phyloP scores from a whole-genome alignment of 2,329 filamentous ascomycete species.

The Xylariaceae sp. region DNA sequence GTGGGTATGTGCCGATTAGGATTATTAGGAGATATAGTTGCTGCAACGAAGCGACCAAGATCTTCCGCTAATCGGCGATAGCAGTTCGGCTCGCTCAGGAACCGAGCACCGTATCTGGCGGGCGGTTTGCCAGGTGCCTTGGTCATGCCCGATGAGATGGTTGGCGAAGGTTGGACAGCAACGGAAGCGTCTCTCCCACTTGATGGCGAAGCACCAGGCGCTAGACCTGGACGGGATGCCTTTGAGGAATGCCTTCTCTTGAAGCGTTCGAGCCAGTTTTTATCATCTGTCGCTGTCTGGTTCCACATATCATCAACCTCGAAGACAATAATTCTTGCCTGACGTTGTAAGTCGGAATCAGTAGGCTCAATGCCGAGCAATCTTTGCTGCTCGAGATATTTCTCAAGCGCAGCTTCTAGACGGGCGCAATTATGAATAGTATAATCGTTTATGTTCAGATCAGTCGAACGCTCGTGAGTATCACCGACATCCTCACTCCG shows the following conservation, averaged over 20 bases:
- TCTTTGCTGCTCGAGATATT: conserved; percentile 44
- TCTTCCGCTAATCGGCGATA: conserved; percentile 51
- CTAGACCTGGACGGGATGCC: conserved; percentile 22
- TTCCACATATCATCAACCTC: conserved; percentile 59
- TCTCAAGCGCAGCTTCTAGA: conserved; percentile 50
- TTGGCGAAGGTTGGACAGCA: conserved; percentile 1
- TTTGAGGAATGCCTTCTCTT: conserved; percentile 39
- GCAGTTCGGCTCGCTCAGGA: conserved; percentile 56
- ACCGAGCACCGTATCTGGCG: conserved; percentile 29
- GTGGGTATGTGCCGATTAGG: conserved; percentile 53
- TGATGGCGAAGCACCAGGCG: conserved; percentile 16
- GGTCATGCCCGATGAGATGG: not conserved
- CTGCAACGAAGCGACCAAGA: conserved; percentile 46
- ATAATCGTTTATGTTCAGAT: conserved; percentile 52
- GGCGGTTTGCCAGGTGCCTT: not conserved
- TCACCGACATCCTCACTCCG: conserved; percentile 51
- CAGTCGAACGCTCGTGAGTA: conserved; percentile 44
- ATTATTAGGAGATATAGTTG: conserved; percentile 54
- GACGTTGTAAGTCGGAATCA: conserved; percentile 49
- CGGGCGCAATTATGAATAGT: conserved; percentile 54
- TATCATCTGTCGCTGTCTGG: conserved; percentile 55
- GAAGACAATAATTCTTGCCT: conserved; percentile 57
- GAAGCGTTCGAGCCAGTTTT: conserved; percentile 49
- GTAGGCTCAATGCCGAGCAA: conserved; percentile 43
- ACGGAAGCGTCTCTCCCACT: conserved; percentile 5